Evolutionary conservation across 148 eudicot genomes (phyloP), one percentile per base, ranked within the genome.

Genomic region (Persicaria tinctoria): DNA sequence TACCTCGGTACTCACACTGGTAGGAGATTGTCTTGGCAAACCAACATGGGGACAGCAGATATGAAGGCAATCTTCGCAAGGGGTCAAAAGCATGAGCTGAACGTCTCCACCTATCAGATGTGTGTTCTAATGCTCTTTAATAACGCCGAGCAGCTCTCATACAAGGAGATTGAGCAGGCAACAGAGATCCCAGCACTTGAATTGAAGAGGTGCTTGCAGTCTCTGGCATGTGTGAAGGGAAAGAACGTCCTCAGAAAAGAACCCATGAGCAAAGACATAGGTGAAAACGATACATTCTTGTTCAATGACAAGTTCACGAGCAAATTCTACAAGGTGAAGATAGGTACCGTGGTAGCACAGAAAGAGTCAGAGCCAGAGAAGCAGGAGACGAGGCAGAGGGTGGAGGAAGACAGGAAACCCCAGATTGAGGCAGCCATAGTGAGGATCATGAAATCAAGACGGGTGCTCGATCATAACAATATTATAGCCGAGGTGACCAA

Each of bases 371-470:
- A 92, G 78, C 95, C 97, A 0, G 95, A 92, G 78, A 92, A 92
- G 73, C 95, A 85, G 75, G 95, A 92, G 83, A 92, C 97, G 1
- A 64, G 97, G 71, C 97, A 92, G 80, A 86, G 89, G 77, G 92
- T 91, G 79, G 94, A 91, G 83, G 93, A 91, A 75, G 92, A 91
- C 81, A 80, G 97, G 54, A 91, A 91, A 78, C 97, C 93, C 53
- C 97, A 91, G 87, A 91, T 91, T 38, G 97, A 91, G 82, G 93
- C 97, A 45, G 93, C 97, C 5, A 84, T 91, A 27, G 97, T 91
- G 64, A 85, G 97, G 73, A 91, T 89, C 59, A 91, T 91, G 97
- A 91, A 91, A 78, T 85, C 97, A 0, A 82, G 93, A 69, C 82
- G 84, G 68, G 89, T 88, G 27, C 85, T 90, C 5, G 95, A 90